Conservation (phyloP, 163 green algal genomes). For the Volvox carteri region DNA sequence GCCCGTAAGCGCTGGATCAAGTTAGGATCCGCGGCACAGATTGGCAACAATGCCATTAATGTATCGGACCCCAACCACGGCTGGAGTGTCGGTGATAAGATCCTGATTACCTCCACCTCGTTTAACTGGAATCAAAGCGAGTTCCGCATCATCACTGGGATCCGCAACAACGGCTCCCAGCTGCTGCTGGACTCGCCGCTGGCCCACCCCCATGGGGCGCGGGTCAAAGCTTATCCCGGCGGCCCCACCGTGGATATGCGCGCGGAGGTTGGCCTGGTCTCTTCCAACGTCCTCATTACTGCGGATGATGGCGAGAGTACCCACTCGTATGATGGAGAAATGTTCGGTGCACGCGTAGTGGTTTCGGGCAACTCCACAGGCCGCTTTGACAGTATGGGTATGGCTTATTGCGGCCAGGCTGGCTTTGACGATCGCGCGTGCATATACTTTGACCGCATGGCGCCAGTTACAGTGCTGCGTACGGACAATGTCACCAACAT, state of each 20-base stretch:
- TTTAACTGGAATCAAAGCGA: slow-evolving; percentile 48
- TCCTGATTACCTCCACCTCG: slow-evolving; percentile 49
- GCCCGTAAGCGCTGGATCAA: slow-evolving; percentile 58
- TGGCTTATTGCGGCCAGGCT: slow-evolving; percentile 70
- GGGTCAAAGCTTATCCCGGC: background rate
- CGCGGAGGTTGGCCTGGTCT: slow-evolving; percentile 51
- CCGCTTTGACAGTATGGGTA: slow-evolving; percentile 52
- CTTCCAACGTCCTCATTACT: slow-evolving; percentile 38
- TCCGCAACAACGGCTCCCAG: background rate
- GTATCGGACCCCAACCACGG: slow-evolving; percentile 60
- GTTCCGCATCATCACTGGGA: slow-evolving; percentile 42
- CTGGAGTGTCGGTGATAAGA: slow-evolving; percentile 18
- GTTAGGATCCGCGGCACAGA: slow-evolving; percentile 63
- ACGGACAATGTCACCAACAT: background rate
- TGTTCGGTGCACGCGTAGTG: slow-evolving; percentile 66
- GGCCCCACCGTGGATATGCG: slow-evolving; percentile 45
- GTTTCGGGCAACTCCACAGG: slow-evolving; percentile 47
- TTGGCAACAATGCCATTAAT: slow-evolving; percentile 68
- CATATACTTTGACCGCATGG: slow-evolving; percentile 25
- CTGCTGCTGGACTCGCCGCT: slow-evolving; percentile 49
- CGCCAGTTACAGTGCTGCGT: background rate
- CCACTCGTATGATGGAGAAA: slow-evolving; percentile 35
- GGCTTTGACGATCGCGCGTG: slow-evolving; percentile 53
- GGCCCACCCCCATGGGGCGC: slow-evolving; percentile 3
- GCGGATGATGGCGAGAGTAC: slow-evolving; percentile 40